Percentiles rank a stretch among this genome's conserved stretches.
phyloP scores from a whole-genome alignment of 495 filamentous ascomycete species.

The Apodospora peruviana region DNA sequence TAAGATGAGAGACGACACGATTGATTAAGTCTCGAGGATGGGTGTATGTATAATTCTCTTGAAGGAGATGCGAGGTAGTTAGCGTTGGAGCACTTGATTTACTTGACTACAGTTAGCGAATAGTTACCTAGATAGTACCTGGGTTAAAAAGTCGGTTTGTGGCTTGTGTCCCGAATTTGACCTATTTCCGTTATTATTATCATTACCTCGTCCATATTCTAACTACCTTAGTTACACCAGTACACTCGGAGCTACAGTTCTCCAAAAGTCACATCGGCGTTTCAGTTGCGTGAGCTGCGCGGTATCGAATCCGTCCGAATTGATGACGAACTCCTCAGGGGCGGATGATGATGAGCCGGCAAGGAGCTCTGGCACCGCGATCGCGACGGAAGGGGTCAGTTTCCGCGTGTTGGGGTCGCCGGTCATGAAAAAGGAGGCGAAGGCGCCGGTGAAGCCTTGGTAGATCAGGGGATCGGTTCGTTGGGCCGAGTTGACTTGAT shows the following conservation, averaged over 20 bases:
- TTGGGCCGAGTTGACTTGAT: constrained; percentile 50
- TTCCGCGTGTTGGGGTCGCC: constrained; percentile 56
- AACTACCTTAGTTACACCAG: constrained; percentile 7
- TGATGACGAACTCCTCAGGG: constrained; percentile 46
- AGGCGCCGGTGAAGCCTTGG: constrained; percentile 52
- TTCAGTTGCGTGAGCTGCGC: constrained; percentile 31
- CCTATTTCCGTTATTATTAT: no score
- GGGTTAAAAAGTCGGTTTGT: no score
- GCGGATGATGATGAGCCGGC: constrained; percentile 21
- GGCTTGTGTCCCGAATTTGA: no score
- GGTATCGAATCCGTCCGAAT: constrained; percentile 36
- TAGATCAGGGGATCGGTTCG: constrained; percentile 48
- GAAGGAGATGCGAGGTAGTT: no score
- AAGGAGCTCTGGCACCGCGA: constrained; percentile 39
- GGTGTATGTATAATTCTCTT: no score
- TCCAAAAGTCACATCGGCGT: constrained; percentile 51
- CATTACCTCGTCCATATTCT: no score
- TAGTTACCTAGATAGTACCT: no score
- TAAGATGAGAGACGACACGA: constrained; percentile 62
- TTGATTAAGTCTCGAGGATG: constrained; percentile 47
- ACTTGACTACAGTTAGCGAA: no score
- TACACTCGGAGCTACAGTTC: constrained; percentile 20
- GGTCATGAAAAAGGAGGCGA: constrained; percentile 54
- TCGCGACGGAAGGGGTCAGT: constrained; percentile 40
- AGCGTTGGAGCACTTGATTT: no score